Evolutionary conservation across 768 basidiomycete species (phyloP).

Genomic region (Trametes maxima): DNA sequence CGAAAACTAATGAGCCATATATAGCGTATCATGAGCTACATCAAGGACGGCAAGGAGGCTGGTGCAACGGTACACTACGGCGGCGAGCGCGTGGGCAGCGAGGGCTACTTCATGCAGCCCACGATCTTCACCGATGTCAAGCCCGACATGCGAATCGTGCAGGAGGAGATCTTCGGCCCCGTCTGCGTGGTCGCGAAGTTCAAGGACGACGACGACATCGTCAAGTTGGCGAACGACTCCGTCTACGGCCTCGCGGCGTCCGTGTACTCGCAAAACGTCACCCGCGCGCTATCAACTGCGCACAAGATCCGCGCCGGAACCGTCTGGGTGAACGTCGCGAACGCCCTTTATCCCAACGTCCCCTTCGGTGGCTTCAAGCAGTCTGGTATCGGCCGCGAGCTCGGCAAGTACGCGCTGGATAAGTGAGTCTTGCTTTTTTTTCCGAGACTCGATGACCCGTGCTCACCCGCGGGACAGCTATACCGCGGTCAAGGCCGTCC

Average conservation of each 20-base stretch:
- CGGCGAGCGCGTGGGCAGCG: constrained; percentile 51
- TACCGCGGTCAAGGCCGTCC: constrained; percentile 61
- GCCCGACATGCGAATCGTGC: constrained; percentile 58
- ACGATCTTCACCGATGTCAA: constrained; percentile 64
- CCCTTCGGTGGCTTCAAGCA: constrained; percentile 80
- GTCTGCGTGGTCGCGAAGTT: constrained; percentile 71
- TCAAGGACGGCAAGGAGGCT: constrained; percentile 57
- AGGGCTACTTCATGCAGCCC: constrained; percentile 66
- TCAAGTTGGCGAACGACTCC: constrained; percentile 82
- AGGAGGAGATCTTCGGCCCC: constrained; percentile 70
- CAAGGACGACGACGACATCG: constrained; percentile 60
- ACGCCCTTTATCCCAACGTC: constrained; percentile 47
- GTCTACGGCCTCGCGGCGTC: constrained; percentile 86
- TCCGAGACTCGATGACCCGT: background rate
- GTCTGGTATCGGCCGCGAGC: constrained; percentile 69
- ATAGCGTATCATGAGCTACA: constrained; percentile 63
- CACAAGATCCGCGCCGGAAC: constrained; percentile 82
- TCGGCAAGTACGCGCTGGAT: constrained; percentile 58
- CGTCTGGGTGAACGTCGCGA: constrained; percentile 62
- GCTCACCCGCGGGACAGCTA: constrained; percentile 40
- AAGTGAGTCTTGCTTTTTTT: constrained; percentile 28
- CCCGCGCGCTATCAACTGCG: constrained; percentile 70
- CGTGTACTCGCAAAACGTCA: constrained; percentile 82
- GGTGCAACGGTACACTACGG: constrained; percentile 64
- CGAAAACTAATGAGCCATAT: background rate